Percentiles rank a stretch among this genome's conserved stretches.
These are phyloP conservation scores for Saccharomycopsis selenospora DNA, from an alignment of 805 yeast genomes.

Conservation along the genomic window DNA sequence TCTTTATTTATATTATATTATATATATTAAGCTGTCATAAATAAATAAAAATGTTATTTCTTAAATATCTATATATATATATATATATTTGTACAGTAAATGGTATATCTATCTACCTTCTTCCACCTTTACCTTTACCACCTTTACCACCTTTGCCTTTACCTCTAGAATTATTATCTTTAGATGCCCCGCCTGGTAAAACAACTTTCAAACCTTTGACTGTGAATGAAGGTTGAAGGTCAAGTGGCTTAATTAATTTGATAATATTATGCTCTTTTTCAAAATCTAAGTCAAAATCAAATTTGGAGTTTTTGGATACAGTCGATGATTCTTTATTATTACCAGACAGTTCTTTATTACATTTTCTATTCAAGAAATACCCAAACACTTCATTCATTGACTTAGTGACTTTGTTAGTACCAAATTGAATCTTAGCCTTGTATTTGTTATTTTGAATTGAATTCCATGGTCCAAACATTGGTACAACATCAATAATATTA, in stretches of 20 bases:
- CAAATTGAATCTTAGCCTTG: constrained; percentile 77
- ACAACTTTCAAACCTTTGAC: constrained; percentile 64
- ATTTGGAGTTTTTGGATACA: neutral
- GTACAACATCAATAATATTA: constrained; percentile 54
- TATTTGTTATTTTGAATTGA: constrained; percentile 67
- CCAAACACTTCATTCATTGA: constrained; percentile 63
- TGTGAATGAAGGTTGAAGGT: constrained; percentile 58
- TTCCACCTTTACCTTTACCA: constrained; percentile 24
- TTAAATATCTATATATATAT: neutral
- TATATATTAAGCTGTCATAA: too few relatives aligned
- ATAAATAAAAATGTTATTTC: too few relatives aligned
- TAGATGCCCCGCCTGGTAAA: constrained; percentile 36
- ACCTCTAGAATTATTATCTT: constrained; percentile 21
- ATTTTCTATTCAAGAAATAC: constrained; percentile 44
- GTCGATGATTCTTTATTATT: neutral
- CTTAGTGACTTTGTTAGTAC: constrained; percentile 79
- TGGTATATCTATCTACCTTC: constrained; percentile 19
- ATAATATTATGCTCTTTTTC: constrained; percentile 54
- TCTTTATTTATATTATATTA: too few relatives aligned
- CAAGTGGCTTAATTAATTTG: constrained; percentile 52
- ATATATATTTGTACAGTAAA: neutral
- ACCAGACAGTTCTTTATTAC: constrained; percentile 29
- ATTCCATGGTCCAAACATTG: constrained; percentile 91
- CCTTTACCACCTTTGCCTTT: constrained; percentile 23
- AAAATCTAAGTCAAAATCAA: constrained; percentile 53